Conservation (phyloP, 352 stramenopile species). For the Thraustochytrium sp. region DNA sequence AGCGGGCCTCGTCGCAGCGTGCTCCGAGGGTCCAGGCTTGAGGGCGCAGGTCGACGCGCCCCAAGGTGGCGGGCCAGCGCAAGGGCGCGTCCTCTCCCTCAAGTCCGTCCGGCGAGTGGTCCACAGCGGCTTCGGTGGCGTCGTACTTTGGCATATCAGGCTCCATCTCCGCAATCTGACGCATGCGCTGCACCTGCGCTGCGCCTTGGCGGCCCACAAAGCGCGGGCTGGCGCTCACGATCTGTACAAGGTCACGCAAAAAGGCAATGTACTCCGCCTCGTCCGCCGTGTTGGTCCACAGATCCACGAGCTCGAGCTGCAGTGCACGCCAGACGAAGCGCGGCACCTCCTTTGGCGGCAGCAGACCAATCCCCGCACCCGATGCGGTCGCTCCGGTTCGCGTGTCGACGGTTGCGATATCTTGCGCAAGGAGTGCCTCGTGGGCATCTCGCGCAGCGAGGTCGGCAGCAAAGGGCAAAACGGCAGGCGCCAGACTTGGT, state of each 20-base stretch:
- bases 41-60: background rate
- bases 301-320: background rate
- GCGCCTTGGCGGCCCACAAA: background rate
- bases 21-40: background rate
- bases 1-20: background rate
- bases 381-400: no score
- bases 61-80: constrained; percentile 4
- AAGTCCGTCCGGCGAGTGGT: background rate
- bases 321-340: background rate
- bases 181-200: background rate
- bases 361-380: no score
- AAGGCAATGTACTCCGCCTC: background rate
- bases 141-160: background rate
- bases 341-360: background rate
- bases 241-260: background rate
- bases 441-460: background rate
- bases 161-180: background rate
- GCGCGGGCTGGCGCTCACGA: background rate
- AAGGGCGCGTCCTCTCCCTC: background rate
- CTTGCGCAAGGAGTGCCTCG: no score
- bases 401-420: no score
- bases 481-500: background rate
- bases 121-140: background rate
- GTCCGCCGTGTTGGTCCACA: constrained; percentile 35
- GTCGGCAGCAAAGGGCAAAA: background rate